These are phyloP conservation scores for Leccinum disarticulatum DNA, from an alignment of 768 basidiomycete genomes.

Conservation along the genomic window DNA sequence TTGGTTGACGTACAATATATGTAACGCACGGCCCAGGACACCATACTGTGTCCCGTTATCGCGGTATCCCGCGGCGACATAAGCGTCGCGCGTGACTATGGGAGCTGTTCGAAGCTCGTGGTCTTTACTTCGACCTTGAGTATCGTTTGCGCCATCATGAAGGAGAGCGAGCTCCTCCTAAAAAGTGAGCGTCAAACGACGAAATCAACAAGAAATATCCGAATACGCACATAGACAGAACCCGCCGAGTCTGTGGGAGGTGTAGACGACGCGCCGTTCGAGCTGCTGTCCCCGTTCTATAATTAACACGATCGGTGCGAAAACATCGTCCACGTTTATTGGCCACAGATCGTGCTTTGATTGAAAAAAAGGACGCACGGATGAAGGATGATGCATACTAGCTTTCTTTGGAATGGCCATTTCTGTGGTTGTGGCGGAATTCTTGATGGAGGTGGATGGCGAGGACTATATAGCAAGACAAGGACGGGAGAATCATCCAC, in stretches of 20 bases:
- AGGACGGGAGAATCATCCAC: constrained; percentile 16
- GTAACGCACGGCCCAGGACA: constrained; percentile 51
- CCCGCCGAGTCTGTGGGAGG: constrained; percentile 4
- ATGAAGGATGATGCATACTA: background rate
- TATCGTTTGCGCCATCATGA: constrained; percentile 22
- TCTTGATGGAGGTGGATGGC: constrained; percentile 3
- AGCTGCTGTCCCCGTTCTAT: constrained; percentile 8
- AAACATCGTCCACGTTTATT: background rate
- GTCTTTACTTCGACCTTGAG: constrained; percentile 28
- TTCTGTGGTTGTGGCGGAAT: background rate
- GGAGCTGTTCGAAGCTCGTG: constrained; percentile 46
- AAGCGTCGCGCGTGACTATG: constrained; percentile 52
- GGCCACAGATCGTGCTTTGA: background rate
- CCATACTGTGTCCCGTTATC: constrained; percentile 56
- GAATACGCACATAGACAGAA: constrained; percentile 24
- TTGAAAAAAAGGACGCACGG: constrained; percentile 12
- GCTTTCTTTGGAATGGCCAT: constrained; percentile 19
- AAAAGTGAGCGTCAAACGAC: background rate
- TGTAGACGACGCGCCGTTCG: constrained; percentile 5
- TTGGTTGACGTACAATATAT: constrained; percentile 41
- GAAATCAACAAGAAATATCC: background rate
- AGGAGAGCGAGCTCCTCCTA: constrained; percentile 36
- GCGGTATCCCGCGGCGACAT: constrained; percentile 33
- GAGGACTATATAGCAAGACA: constrained; percentile 12
- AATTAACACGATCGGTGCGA: background rate